phyloP scores from a whole-genome alignment of 768 basidiomycete genomes.

The Amanita thiersii region DNA sequence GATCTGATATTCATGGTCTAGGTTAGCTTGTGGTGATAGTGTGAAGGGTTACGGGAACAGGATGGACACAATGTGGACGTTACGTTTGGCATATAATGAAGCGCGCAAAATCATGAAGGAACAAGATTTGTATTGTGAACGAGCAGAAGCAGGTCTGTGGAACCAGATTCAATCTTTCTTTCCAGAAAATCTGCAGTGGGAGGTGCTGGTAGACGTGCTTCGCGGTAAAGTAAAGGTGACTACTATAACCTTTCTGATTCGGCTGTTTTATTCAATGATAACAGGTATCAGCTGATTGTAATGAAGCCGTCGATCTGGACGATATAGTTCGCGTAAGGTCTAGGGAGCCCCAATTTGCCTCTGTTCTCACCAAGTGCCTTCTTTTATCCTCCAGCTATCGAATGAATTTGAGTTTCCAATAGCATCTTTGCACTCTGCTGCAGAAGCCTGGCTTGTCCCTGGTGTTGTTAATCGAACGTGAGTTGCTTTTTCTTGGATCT shows the following conservation, averaged over 20 bases:
- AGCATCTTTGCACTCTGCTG: constrained; percentile 80
- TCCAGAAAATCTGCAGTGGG: constrained; percentile 70
- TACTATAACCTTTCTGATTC: constrained; percentile 13
- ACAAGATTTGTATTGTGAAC: constrained; percentile 68
- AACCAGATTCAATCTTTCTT: constrained; percentile 34
- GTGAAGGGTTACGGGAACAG: constrained; percentile 42
- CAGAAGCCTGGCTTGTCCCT: constrained; percentile 88
- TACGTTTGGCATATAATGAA: constrained; percentile 72
- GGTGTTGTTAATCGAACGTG: constrained; percentile 70
- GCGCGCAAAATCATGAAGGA: constrained; percentile 58
- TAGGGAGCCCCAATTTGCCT: background rate
- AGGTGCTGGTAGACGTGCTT: constrained; percentile 74
- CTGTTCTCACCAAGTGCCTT: background rate
- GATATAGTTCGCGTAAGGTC: constrained; percentile 49
- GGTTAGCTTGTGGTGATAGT: constrained; percentile 58
- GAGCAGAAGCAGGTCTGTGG: constrained; percentile 44
- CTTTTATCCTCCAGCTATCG: constrained; percentile 42
- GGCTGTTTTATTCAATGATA: background rate
- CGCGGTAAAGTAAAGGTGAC: constrained; percentile 80
- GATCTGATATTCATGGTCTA: constrained; percentile 16
- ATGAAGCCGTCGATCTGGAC: constrained; percentile 69
- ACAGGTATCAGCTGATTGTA: constrained; percentile 60
- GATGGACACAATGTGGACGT: constrained; percentile 75
- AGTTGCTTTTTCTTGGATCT: constrained; percentile 12
- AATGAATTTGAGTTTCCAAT: constrained; percentile 88